Evolutionary conservation across 1,139 yeast genomes (phyloP).

Genomic region (Barnettozyma hawaiiensis): DNA sequence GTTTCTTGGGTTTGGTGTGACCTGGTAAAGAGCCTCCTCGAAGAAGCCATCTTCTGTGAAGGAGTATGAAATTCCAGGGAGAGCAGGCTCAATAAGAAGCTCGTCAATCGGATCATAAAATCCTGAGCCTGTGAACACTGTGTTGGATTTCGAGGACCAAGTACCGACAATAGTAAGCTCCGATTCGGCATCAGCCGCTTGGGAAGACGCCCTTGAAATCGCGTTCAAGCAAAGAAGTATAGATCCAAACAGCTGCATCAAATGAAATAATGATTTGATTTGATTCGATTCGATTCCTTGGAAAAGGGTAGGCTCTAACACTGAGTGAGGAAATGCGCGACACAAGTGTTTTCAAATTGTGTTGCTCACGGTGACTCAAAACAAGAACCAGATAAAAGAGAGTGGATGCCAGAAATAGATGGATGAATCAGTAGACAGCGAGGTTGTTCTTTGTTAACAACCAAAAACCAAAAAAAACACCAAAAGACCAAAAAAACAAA

Average conservation of each 20-base stretch:
- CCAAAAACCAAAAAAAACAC: no score
- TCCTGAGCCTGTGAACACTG: conserved; percentile 96
- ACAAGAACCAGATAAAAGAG: not conserved
- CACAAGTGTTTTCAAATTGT: not conserved
- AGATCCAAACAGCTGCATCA: conserved; percentile 3
- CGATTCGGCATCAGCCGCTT: conserved; percentile 17
- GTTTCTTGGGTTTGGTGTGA: conserved; percentile 61
- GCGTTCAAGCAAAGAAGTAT: conserved; percentile 3
- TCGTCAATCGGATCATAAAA: conserved; percentile 96
- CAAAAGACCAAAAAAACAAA: no score
- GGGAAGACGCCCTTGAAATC: conserved; percentile 7
- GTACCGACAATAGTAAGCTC: conserved; percentile 60
- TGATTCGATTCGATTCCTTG: not conserved
- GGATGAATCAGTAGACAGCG: no score
- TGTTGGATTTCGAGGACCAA: conserved; percentile 89
- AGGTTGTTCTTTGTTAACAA: no score
- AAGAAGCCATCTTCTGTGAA: conserved; percentile 87
- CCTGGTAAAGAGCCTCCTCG: conserved; percentile 85
- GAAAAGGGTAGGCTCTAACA: not conserved
- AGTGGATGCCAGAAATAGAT: not conserved
- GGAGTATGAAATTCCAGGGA: conserved; percentile 90
- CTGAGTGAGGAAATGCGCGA: not conserved
- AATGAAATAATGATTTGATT: no score
- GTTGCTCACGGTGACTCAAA: not conserved
- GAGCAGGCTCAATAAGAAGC: conserved; percentile 85